Conservation (phyloP, 2,329 filamentous ascomycete genomes). For the Sarocladium strictum region DNA sequence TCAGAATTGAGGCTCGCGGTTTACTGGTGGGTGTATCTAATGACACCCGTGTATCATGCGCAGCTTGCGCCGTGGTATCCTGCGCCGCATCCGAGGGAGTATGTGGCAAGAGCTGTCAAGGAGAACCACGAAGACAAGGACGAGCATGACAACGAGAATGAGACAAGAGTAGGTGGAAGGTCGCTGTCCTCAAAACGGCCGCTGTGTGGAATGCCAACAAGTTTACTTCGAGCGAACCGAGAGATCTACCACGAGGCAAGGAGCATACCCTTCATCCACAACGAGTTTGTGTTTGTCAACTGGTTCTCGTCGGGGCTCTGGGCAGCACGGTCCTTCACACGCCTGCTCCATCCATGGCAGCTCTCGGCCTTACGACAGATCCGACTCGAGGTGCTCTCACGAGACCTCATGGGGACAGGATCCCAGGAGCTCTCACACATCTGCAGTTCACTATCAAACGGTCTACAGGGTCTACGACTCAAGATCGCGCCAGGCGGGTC, state of each 20-base stretch:
- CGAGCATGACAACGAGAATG: background rate
- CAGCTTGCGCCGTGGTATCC: conserved; percentile 36
- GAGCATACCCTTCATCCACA: conserved; percentile 31
- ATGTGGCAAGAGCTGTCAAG: conserved; percentile 21
- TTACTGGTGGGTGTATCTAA: conserved; percentile 35
- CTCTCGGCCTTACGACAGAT: conserved; percentile 30
- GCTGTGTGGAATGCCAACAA: conserved; percentile 32
- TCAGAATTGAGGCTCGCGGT: conserved; percentile 41
- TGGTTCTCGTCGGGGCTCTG: conserved; percentile 40
- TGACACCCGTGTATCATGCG: conserved; percentile 30
- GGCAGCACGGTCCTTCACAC: conserved; percentile 31
- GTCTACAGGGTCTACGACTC: conserved; percentile 33
- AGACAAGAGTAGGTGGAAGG: background rate
- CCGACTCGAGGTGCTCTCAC: conserved; percentile 33
- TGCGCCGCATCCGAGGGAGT: conserved; percentile 24
- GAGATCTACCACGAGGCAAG: conserved; percentile 38
- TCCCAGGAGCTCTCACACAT: conserved; percentile 29
- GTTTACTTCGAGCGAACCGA: conserved; percentile 29
- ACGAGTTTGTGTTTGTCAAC: conserved; percentile 41
- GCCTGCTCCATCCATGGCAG: conserved; percentile 35
- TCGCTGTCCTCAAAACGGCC: conserved; percentile 23
- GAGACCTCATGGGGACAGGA: conserved; percentile 27
- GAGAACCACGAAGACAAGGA: background rate
- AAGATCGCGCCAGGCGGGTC: conserved; percentile 27
- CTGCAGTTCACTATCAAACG: conserved; percentile 27